Evolutionary conservation across 257 asterid genomes (phyloP).

Genomic region (Fraxinus quadrangulata): DNA sequence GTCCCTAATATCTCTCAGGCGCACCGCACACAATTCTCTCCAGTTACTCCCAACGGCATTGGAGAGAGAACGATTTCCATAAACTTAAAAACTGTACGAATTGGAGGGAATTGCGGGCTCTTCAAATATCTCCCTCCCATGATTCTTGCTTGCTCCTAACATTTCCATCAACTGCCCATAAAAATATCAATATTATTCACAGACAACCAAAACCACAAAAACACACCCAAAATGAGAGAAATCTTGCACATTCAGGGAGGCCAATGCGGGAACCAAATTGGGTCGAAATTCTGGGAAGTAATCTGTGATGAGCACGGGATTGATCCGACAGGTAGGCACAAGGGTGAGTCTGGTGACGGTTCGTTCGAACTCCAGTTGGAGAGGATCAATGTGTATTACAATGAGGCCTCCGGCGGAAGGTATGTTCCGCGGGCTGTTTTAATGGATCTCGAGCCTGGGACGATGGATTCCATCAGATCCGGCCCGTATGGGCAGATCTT

Average conservation of each 20-base stretch:
- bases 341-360: slow-evolving; percentile 42
- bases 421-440: slow-evolving; percentile 90
- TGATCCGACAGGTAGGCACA: slow-evolving; percentile 67
- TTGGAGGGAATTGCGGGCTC: slow-evolving; percentile 32
- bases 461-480: slow-evolving; percentile 91
- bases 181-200: slow-evolving; percentile 14
- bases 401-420: slow-evolving; percentile 87
- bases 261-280: slow-evolving; percentile 92
- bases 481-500: slow-evolving; percentile 86
- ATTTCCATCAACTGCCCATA: slow-evolving; percentile 26
- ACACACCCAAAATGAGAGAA: slow-evolving; percentile 59
- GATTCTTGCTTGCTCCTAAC: not conserved
- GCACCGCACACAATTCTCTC: not conserved
- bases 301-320: slow-evolving; percentile 87
- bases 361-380: slow-evolving; percentile 61
- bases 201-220: slow-evolving; percentile 12
- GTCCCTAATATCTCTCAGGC: not conserved
- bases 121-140: slow-evolving; percentile 36
- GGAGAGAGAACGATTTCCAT: not conserved
- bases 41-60: not conserved
- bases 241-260: slow-evolving; percentile 93
- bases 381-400: slow-evolving; percentile 78
- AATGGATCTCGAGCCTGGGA: slow-evolving; percentile 96
- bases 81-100: not conserved
- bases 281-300: slow-evolving; percentile 94